phyloP scores from a whole-genome alignment of 2,329 filamentous ascomycete species.

The Fusarium multiceps region DNA sequence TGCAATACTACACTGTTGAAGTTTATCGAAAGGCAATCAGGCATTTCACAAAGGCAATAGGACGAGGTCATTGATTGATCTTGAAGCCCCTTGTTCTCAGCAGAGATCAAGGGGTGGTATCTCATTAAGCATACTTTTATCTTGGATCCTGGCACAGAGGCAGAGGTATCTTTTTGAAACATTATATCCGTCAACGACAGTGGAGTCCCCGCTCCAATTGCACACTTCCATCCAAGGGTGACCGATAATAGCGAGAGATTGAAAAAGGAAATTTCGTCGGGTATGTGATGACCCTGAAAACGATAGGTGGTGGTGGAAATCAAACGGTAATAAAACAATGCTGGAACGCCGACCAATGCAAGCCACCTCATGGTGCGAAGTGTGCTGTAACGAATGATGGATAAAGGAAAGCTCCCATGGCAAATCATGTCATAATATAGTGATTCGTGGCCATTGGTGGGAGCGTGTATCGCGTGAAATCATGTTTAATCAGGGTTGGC shows the following conservation, averaged over 20 bases:
- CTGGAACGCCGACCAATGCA: conserved; percentile 47
- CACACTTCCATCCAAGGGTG: conserved; percentile 34
- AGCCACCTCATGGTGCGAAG: conserved; percentile 27
- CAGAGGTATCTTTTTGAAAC: conserved; percentile 44
- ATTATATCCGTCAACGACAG: conserved; percentile 41
- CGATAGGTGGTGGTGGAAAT: conserved; percentile 37
- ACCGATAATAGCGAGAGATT: conserved; percentile 41
- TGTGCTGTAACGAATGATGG: conserved; percentile 39
- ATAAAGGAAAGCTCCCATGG: conserved; percentile 27
- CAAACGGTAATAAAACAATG: conserved; percentile 40
- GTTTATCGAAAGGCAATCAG: background rate
- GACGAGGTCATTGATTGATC: conserved; percentile 10
- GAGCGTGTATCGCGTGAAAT: conserved; percentile 6
- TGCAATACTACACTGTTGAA: background rate
- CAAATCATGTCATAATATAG: conserved; percentile 31
- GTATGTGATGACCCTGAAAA: conserved; percentile 42
- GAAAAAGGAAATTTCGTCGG: conserved; percentile 35
- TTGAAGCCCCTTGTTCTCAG: conserved; percentile 23
- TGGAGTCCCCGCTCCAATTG: conserved; percentile 38
- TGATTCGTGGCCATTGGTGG: conserved; percentile 14
- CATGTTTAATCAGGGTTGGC: conserved; percentile 78
- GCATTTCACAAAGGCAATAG: conserved; percentile 6
- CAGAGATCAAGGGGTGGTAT: conserved; percentile 24
- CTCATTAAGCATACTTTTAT: conserved; percentile 46
- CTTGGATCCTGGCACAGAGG: conserved; percentile 36